These are phyloP conservation scores for Brassica incana DNA, from an alignment of 345 rosid species.

Conservation along the genomic window DNA sequence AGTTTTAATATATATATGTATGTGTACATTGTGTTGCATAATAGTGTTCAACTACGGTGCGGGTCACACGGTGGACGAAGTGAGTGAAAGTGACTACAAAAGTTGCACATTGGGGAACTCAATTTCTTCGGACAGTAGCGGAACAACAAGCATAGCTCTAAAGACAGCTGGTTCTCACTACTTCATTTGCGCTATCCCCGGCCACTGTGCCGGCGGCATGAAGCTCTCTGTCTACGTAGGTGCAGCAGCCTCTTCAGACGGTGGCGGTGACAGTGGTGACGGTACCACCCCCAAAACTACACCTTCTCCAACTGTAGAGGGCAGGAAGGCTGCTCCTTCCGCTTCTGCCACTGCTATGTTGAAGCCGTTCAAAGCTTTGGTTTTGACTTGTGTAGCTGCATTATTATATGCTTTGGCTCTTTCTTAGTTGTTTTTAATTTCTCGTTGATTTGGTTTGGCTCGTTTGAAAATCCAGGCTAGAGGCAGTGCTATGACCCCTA, in stretches of 20 bases:
- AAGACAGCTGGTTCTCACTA: conserved; percentile 76
- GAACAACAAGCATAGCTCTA: conserved; percentile 74
- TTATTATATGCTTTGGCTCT: conserved; percentile 26
- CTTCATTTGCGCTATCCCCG: conserved; percentile 62
- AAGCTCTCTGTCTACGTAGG: conserved; percentile 63
- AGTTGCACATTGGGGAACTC: conserved; percentile 63
- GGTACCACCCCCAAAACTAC: conserved; percentile 4
- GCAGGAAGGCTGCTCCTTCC: conserved; percentile 21
- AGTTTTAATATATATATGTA: background rate
- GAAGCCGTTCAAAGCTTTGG: conserved; percentile 32
- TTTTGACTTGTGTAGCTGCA: conserved; percentile 22
- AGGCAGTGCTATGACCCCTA: conserved; percentile 39
- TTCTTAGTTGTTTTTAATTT: background rate
- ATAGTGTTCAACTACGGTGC: conserved; percentile 70
- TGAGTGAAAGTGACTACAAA: conserved; percentile 73
- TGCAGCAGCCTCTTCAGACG: conserved; percentile 29
- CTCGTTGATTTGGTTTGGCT: conserved; percentile 13
- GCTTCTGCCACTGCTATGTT: conserved; percentile 27
- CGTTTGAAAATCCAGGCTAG: conserved; percentile 36
- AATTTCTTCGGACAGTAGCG: conserved; percentile 58
- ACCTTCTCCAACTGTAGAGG: background rate
- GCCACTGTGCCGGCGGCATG: conserved; percentile 76
- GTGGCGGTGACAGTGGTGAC: background rate
- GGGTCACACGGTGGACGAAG: conserved; percentile 77
- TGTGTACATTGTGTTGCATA: conserved; percentile 1